phyloP scores from a whole-genome alignment of 192 early-diverging fungal genomes.

The Rhizophagus prolifer region DNA sequence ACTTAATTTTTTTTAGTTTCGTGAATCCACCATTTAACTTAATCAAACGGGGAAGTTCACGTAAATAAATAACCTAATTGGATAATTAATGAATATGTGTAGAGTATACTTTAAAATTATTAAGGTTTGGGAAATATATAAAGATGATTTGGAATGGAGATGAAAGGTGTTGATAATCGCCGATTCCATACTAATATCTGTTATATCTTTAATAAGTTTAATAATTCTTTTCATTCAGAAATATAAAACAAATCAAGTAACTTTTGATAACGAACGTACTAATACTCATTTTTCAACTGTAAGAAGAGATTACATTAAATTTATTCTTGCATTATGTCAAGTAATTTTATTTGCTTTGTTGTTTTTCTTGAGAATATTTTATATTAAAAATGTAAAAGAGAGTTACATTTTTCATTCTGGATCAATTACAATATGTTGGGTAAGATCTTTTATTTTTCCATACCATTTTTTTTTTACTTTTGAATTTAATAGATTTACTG shows the following conservation, averaged over 20 bases:
- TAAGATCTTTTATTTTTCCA: not conserved
- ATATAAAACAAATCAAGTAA: not conserved
- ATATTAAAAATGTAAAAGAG: not conserved
- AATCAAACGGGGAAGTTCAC: no score
- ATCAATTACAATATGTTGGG: constrained; percentile 12
- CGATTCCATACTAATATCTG: not conserved
- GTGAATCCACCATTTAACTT: no score
- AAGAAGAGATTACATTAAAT: not conserved
- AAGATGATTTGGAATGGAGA: no score
- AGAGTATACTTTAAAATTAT: no score
- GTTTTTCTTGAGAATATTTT: not conserved
- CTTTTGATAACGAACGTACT: not conserved
- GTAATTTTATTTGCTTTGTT: not conserved
- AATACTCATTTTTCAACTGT: not conserved
- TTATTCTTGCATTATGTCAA: not conserved
- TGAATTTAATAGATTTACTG: not conserved
- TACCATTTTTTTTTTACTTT: not conserved
- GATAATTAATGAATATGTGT: no score
- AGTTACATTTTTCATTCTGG: not conserved
- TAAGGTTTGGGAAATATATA: no score
- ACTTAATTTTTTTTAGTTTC: no score
- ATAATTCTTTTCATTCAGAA: no score
- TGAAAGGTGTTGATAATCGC: not conserved
- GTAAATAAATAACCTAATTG: no score
- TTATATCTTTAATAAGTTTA: no score